Evolutionary conservation across 148 eudicot genomes (phyloP).

Genomic region (Polygonum aviculare): DNA sequence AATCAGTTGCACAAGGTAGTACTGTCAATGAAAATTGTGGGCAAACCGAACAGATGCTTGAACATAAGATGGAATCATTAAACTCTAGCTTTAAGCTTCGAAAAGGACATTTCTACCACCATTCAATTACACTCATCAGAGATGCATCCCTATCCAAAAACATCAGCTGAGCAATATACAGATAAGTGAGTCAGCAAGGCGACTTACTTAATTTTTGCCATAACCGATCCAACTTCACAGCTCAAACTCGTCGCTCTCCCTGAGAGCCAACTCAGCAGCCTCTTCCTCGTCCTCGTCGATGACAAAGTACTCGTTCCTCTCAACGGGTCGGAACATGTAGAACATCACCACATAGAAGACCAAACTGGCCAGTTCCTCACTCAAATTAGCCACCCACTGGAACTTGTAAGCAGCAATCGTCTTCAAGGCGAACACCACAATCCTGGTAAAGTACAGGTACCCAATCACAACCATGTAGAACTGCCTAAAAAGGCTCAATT

Average conservation of each 20-base stretch:
- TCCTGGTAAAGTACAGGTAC: conserved; percentile 69
- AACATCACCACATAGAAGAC: conserved; percentile 60
- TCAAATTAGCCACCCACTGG: conserved; percentile 55
- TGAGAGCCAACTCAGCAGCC: conserved; percentile 59
- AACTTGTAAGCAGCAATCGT: conserved; percentile 66
- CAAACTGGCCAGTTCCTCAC: conserved; percentile 59
- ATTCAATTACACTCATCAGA: not conserved
- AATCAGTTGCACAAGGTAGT: too few species aligned
- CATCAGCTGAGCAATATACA: not conserved
- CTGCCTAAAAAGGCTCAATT: conserved; percentile 65
- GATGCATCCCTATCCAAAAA: not conserved
- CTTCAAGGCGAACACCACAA: conserved; percentile 63
- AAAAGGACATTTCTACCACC: not conserved
- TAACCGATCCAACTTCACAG: conserved; percentile 21
- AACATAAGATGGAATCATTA: not conserved
- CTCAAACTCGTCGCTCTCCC: conserved; percentile 67
- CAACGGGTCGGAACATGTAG: conserved; percentile 62
- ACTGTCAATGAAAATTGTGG: too few species aligned
- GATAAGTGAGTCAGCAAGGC: not conserved
- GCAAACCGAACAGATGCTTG: too few species aligned
- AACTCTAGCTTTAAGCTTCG: not conserved
- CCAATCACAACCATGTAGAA: conserved; percentile 69
- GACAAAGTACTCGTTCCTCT: conserved; percentile 61
- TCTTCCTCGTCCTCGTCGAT: conserved; percentile 76
- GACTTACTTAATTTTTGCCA: not conserved